A percentile compares a stretch with the other conserved stretches of the same genome.
Evolutionary conservation across 257 asterid genomes (phyloP).

Genomic region (Primulina tabacum): DNA sequence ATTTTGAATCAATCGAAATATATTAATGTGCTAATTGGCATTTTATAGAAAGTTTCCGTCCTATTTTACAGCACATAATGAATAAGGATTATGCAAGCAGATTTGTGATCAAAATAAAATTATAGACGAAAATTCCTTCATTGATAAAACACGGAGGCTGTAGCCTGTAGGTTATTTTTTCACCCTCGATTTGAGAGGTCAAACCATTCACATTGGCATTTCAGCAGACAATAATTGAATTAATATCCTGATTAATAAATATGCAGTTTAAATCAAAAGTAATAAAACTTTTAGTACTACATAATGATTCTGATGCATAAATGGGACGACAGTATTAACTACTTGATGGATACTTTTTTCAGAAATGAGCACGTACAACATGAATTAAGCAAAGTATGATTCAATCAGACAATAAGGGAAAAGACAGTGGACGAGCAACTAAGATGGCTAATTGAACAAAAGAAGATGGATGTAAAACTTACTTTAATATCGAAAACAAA

Average conservation of each 20-base stretch:
- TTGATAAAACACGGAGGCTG: no score
- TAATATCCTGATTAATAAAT: not conserved
- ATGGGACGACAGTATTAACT: not conserved
- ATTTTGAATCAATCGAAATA: not conserved
- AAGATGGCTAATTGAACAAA: conserved; percentile 18
- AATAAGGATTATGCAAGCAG: not conserved
- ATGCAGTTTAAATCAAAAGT: not conserved
- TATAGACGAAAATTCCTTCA: no score
- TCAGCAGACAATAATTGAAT: no score
- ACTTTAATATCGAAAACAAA: conserved; percentile 82
- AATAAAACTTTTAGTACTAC: not conserved
- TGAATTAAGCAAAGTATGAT: not conserved
- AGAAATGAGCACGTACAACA: conserved; percentile 7
- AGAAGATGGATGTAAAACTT: conserved; percentile 28
- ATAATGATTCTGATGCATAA: not conserved
- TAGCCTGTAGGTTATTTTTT: no score
- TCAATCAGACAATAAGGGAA: conserved; percentile 8
- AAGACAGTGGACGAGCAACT: conserved; percentile 5
- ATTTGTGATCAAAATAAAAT: not conserved
- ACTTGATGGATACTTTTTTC: not conserved
- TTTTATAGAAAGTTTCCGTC: conserved; percentile 4
- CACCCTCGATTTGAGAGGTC: not conserved
- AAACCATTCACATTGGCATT: not conserved
- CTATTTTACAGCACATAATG: not conserved
- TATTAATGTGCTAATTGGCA: not conserved